Evolutionary conservation across 345 rosid species (phyloP), one percentile per base, ranked within the genome.

Genomic region (Acer campestre): DNA sequence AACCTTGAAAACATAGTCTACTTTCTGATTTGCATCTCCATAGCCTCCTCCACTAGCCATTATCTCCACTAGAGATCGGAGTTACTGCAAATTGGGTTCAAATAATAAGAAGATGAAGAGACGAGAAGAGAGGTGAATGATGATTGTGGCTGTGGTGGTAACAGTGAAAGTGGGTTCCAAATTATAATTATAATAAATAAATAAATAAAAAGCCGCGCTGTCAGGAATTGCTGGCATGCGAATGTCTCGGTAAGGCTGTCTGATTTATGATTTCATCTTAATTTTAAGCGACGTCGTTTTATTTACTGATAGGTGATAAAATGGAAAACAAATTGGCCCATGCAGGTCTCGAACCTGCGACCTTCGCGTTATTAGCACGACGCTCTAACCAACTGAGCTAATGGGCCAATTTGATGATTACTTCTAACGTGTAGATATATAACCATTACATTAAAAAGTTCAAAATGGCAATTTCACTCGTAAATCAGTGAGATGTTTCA

Each of bases 1-100:
- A 23, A 95, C 90, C 82, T 95, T 95, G 88, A 91, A 89, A 4
- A 91, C 92, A 76, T 91, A 95, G 80, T 93, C 90, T 13, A 90
- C 88, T 85, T 89, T 93, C 46, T 90, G 91, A 42, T 84, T 81
- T 64, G 87, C 82, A 35, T 83, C 95, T n/a, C 86, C 92, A 67
- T 82, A 89, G 25, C 89, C 91, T 66, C 83, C 90, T 53, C 87
- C 93, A 59, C 80, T 81, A 20, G 91, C 89, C 98, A 95, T 92
- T 18, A 95, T 92, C 12, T 64, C 71, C 25, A 70, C 38, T 25
- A 0, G 25, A 53, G 4, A 20, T 7, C 42, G 17, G 2, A 38
- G 27, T 25, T 58, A 56, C 13, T 63, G 17, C 2, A 63, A 12
- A 23, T 42, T 42, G 11, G 11, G 11, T 46, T 46, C 49, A 10